Conservation (phyloP, 2,329 filamentous ascomycete genomes). For the Sphaerulina vaccinii region DNA sequence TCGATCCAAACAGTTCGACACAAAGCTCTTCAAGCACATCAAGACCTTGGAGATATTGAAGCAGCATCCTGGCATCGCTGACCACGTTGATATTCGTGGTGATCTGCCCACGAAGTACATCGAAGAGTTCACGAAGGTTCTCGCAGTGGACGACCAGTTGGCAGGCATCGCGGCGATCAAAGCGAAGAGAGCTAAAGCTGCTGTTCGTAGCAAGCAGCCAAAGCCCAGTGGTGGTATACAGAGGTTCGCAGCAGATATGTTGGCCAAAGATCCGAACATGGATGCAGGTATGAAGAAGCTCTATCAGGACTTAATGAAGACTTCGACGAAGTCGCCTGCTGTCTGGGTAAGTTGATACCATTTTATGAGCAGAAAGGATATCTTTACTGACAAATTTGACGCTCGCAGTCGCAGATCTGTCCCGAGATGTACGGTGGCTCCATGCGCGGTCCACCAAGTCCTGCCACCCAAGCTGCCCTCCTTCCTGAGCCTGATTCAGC, state of each 20-base stretch:
- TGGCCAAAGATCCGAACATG: conserved; percentile 10
- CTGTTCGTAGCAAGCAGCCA: conserved; percentile 1
- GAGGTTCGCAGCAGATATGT: background rate
- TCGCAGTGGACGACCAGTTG: conserved; percentile 1
- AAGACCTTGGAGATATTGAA: conserved; percentile 11
- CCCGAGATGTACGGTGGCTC: background rate
- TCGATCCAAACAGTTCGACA: no score
- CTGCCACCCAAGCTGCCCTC: no score
- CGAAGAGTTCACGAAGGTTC: conserved; percentile 6
- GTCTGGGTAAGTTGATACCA: conserved; percentile 11
- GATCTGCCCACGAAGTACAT: conserved; percentile 15
- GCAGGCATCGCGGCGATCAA: background rate
- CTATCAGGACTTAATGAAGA: conserved; percentile 5
- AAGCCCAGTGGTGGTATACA: background rate
- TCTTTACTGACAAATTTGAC: no score
- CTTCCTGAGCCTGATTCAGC: no score
- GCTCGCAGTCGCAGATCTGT: background rate
- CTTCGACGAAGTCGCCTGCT: conserved; percentile 12
- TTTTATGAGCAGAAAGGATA: no score
- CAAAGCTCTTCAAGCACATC: conserved; percentile 14
- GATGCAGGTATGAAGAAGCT: background rate
- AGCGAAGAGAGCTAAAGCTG: background rate
- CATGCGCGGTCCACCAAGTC: background rate
- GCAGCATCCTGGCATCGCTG: conserved; percentile 8
- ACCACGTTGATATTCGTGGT: conserved; percentile 14